Conservation (phyloP, 495 filamentous ascomycete species). For the Annulohypoxylon bovei region DNA sequence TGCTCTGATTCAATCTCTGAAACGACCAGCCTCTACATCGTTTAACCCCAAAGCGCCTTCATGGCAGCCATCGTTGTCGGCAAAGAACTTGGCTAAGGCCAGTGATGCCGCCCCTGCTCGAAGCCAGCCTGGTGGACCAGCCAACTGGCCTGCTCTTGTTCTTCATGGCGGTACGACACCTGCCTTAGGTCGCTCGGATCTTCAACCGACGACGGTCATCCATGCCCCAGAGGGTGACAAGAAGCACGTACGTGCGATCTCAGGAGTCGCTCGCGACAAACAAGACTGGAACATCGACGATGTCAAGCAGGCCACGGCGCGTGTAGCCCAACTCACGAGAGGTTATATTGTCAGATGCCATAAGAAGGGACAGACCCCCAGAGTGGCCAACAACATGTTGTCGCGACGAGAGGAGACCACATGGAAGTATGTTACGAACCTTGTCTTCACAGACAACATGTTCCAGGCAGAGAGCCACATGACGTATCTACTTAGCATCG, state of each 20-base stretch:
- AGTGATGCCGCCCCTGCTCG: not conserved
- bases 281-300: constrained; percentile 1
- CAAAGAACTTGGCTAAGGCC: not conserved
- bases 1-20: too few species aligned
- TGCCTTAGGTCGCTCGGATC: not conserved
- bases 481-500: constrained; percentile 3
- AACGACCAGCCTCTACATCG: not conserved
- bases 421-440: constrained; percentile 21
- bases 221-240: not conserved
- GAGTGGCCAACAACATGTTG: constrained; percentile 2
- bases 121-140: constrained; percentile 4
- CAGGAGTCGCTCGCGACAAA: constrained; percentile 1
- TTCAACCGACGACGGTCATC: not conserved
- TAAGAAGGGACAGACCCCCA: not conserved
- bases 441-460: not conserved
- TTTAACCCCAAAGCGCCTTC: constrained; percentile 26
- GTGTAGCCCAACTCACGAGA: constrained; percentile 11
- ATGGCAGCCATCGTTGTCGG: constrained; percentile 2
- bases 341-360: constrained; percentile 33
- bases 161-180: not conserved
- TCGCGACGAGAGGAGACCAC: constrained; percentile 6
- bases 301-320: constrained; percentile 5
- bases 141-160: constrained; percentile 20
- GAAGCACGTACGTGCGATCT: not conserved
- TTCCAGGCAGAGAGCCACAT: constrained; percentile 9